Evolutionary conservation across 805 yeast species (phyloP).

Genomic region (Wickerhamiella galacta): DNA sequence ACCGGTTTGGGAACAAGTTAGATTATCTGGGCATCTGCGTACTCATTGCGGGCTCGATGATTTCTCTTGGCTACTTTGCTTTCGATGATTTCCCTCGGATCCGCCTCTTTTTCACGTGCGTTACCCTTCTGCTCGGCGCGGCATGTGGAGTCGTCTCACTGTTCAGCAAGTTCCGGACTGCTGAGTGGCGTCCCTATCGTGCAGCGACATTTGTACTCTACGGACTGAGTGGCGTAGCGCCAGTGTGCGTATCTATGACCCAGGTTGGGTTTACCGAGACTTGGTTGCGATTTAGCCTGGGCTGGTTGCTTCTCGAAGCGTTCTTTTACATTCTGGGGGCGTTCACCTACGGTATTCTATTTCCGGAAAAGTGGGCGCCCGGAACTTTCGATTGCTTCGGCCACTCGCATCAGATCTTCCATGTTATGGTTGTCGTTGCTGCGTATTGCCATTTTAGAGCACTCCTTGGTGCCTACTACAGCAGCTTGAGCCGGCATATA

Average conservation of each 20-base stretch:
- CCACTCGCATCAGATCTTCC: constrained; percentile 76
- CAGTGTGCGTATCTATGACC: constrained; percentile 38
- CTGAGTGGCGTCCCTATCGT: constrained; percentile 58
- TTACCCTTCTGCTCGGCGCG: constrained; percentile 40
- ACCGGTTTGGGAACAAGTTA: constrained; percentile 45
- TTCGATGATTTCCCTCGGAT: constrained; percentile 23
- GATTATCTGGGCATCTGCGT: constrained; percentile 65
- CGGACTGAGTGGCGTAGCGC: constrained; percentile 64
- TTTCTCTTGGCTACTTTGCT: constrained; percentile 33
- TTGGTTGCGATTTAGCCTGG: constrained; percentile 34
- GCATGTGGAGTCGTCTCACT: constrained; percentile 49
- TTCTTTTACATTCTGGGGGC: constrained; percentile 67
- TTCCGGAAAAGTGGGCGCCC: constrained; percentile 57
- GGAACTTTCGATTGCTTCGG: constrained; percentile 57
- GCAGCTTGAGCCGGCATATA: constrained; percentile 1
- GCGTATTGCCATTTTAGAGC: constrained; percentile 56
- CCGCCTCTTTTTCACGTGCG: constrained; percentile 20
- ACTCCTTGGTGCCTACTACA: constrained; percentile 36
- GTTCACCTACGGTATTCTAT: constrained; percentile 51
- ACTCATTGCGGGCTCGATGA: constrained; percentile 46
- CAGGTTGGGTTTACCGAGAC: constrained; percentile 36
- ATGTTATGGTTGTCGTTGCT: constrained; percentile 61
- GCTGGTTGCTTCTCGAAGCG: constrained; percentile 56
- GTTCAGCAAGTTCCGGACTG: constrained; percentile 46
- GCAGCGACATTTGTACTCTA: constrained; percentile 65